Evolutionary conservation across 2,329 filamentous ascomycete species (phyloP), one percentile per base, ranked within the genome.

Genomic region (Amesomyces nigricolor): DNA sequence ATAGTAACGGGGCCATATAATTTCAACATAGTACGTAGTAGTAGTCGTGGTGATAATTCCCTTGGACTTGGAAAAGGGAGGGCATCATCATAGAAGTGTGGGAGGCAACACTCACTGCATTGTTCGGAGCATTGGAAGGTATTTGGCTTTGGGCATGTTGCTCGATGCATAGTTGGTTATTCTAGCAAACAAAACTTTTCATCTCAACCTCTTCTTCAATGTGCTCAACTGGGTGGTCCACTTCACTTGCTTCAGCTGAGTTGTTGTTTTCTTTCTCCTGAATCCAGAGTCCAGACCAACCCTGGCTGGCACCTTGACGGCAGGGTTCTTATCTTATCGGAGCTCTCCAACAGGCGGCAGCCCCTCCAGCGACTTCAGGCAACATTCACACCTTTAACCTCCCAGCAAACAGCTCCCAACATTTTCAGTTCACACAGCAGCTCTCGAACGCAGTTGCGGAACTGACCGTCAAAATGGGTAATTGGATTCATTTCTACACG

Each of bases 241-340:
- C 22, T 26, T 26, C 22, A 26, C 22, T 26, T 26, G 22, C 22
- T 26, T 26, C 22, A 26, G 22, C 22, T 26, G 22, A 26, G 22
- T 26, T 10, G 32, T 35, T 35, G 32, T 9, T 11, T 35, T 13
- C 32, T 13, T 13, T 13, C 8, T 13, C 32, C 11, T 11, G 9
- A 13, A 35, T 35, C 32, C 32, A 10, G 7, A 46, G 32, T 19
- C 14, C 30, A 22, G 19, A 52, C 9, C 37, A 32, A 49, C 14
- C 44, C 30, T 46, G 49, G 48, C 30, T 46, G 49, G 48, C 13
- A 63, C 56, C 57, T 60, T 58, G 54, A 61, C 45, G 57, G 54
- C 51, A 53, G 54, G 51, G 46, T 54, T 55, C 54, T 63, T 63
- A 63, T 63, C 61, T 63, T 63, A 63, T 63, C 61, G 57, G 29